Evolutionary conservation across 1,284 basidiomycete genomes (phyloP), one percentile per base, ranked within the genome.

Genomic region (Phellopilus nigrolimitatus): DNA sequence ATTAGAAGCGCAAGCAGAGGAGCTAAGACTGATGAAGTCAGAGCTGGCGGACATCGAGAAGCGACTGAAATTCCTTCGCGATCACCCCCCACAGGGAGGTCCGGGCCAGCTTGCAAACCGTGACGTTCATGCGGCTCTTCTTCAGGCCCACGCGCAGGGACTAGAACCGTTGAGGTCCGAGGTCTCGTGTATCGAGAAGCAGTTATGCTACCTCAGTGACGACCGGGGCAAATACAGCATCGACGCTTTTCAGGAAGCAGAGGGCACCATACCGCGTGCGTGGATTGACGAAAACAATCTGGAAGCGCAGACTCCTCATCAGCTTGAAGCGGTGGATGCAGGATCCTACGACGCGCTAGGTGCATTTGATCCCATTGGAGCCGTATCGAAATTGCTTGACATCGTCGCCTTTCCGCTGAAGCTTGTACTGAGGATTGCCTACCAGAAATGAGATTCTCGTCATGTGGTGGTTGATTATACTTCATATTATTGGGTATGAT

Each of bases 361-460:
- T 27, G 19, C 19, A 6, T 54, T 45, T 22, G 37, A 45, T 21
- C 41, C 52, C 39, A 15, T 49, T 27, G 33, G 19, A 30, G 25
- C 41, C 17, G 31, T 49, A 13, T 44, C 47, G 17, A 24, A 44
- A 15, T 6, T 54, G 5, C n/a, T 54, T 40, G 28, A 44, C 10
- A 31, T 49, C 25, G 31, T 54, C 9, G 25, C 42, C 3, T 49
- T 44, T 24, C 52, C 52, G 4, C 25, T 54, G 31, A 49, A 38
- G 24, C n/a, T 45, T 22, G 47, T 49, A 17, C 49, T 47, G 52
- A 54, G 34, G 25, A 34, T 52, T 13, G 45, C 51, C n/a, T 47
- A 52, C n/a, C 27, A 28, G 15, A 13, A 7, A 15, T 51, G 34
- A 34, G 19, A 21, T 7, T 28, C 9, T 28, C 31, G 10, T 33